Base-by-base conservation (phyloP, 768 basidiomycete genomes). In the Kwoniella dendrophila region DNA sequence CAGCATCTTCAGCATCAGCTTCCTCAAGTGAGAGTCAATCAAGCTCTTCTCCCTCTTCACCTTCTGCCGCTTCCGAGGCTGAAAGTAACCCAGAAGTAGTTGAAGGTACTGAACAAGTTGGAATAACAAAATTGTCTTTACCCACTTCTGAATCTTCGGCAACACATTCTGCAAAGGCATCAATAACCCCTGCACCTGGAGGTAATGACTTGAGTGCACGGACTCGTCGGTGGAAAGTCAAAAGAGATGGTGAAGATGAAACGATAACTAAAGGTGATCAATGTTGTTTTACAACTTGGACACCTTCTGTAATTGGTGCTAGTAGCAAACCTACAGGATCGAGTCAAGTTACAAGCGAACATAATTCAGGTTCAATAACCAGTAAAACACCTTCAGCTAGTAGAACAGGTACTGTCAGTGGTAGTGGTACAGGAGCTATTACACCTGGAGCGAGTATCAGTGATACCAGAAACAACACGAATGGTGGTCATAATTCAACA, bases 261-360 rank as follows among this genome's bases (percentile, higher is more conserved):
- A 74, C 68, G 0, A 63, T 51, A 6, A 72, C 65, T 24, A 68
- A 57, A 43, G 45, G 62, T 34, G 72, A 66, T 32, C 71, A 73
- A 60, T 76, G 74, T 38, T 76, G 74, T 55, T 71, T 53, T 32
- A 76, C 74, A 2, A 75, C 71, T 33, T 75, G 68, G 67, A 71
- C 70, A 30, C 73, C 72, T 7, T 62, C 60, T 10, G 45, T 74
- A 30, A 53, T 72, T 20, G 64, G 67, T 29, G n/a, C n/a, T n/a
- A n/a, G n/a, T n/a, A n/a, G n/a, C n/a, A n/a, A n/a, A n/a, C n/a
- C n/a, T n/a, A n/a, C n/a, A n/a, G n/a, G n/a, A n/a, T n/a, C n/a
- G n/a, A n/a, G n/a, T n/a, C n/a, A n/a, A n/a, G n/a, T n/a, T n/a
- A n/a, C n/a, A n/a, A n/a, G n/a, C n/a, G n/a, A n/a, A n/a, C n/a